Percentiles rank a stretch among this genome's conserved stretches.
phyloP scores from a whole-genome alignment of 208 protist species.

The Acanthamoeba lenticulata region DNA sequence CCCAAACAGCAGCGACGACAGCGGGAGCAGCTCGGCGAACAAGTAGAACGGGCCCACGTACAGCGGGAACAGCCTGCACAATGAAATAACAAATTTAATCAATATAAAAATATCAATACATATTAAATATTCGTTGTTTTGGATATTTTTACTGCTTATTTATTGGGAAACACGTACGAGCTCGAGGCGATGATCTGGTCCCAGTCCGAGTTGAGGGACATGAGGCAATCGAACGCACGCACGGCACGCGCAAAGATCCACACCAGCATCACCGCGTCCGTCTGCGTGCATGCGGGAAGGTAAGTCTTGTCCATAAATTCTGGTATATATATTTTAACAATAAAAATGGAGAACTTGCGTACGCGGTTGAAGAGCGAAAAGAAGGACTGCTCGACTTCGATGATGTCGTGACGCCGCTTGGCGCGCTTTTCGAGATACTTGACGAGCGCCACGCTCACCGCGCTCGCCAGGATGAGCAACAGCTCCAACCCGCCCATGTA shows the following conservation, averaged over 20 bases:
- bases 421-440: slow-evolving; percentile 17
- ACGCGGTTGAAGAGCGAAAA: not conserved
- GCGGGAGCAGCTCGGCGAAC: slow-evolving; percentile 15
- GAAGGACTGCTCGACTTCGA: not conserved
- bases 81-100: no score
- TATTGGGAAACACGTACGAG: not conserved
- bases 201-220: not conserved
- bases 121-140: no score
- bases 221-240: slow-evolving; percentile 27
- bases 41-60: slow-evolving; percentile 40
- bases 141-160: no score
- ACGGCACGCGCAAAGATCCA: not conserved
- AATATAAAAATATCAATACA: no score
- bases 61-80: not conserved
- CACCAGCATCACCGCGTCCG: slow-evolving; percentile 47
- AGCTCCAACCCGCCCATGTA: slow-evolving; percentile 48
- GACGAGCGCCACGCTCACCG: not conserved
- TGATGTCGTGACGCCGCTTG: slow-evolving; percentile 3
- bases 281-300: no score
- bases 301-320: not conserved
- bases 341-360: no score
- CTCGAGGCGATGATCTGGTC: not conserved
- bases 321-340: not conserved
- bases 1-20: slow-evolving; percentile 32
- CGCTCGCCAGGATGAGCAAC: not conserved